Base-by-base conservation (phyloP, 768 basidiomycete species). In the Brasilioporus rufonigricans region DNA sequence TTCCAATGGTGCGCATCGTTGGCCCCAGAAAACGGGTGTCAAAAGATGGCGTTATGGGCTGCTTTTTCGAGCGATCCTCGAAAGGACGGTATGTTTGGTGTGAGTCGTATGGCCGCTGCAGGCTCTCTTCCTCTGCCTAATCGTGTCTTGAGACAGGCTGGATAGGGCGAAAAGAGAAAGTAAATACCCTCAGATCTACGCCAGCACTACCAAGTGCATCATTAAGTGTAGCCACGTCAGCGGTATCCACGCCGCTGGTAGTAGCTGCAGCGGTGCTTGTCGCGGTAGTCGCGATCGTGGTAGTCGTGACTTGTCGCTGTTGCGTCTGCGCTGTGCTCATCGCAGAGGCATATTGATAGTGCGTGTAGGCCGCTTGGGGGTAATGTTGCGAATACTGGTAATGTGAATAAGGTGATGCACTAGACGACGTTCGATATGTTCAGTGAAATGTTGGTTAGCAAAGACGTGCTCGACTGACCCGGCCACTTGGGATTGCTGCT, bases 161-260 rank as follows among this genome's bases (percentile, higher is more conserved):
- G 14, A 33, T 8, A 19, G 35, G 23, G 27, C 14, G 31, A n/a
- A 35, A 39, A 13, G 43, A 27, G 31, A 51, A 27, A 16, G 31
- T 70, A 78, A 29, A 57, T 59, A 89, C 90, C 66, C 87, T 73
- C n/a, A 93, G 73, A 72, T 93, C 91, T 8, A 93, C 90, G 12
- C 91, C 91, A 8, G 90, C 91, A 64, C 89, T 91, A 5, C 90
- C 91, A 2, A 93, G 73, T 5, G 90, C 91, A 61, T 93, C 91
- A 52, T 91, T 92, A 40, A 93, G 64, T 8, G 87, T 89, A 12
- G 89, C 82, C 32, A 92, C 81, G 62, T 92, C 90, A 4, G 84
- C 72, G 3, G 83, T 84, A 60, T 88, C 87, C 53, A 84, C 74
- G 1, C 71, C 73, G 41, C 68, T 69, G 36, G 58, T 71, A 13